Evolutionary conservation across 2,329 filamentous ascomycete genomes (phyloP), one percentile per base, ranked within the genome.

Genomic region (Elsinoe ampelina): DNA sequence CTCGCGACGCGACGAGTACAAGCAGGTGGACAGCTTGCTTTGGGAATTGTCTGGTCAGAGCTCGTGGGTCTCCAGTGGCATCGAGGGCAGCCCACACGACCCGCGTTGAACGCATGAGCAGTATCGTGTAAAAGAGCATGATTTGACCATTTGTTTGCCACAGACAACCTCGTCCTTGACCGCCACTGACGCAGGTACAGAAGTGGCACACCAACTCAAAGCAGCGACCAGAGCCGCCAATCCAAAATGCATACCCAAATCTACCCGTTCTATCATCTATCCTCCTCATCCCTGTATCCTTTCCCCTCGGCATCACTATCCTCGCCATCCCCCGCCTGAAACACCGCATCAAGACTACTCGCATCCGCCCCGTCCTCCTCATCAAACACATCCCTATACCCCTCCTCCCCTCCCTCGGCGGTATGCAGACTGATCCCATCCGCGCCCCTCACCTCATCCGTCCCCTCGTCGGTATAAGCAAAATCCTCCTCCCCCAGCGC

Each of bases 321-420:
- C 26, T 68, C 70, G 1, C 68, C 72, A 62, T 76, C 74, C 0
- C 73, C 74, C 34, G 69, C 68, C 47, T 68, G 70, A 58, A 77
- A 77, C 1, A 74, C 71, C 63, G 75, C 56, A 39, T 59, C 72
- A 36, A 72, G 65, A 13, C 70, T 69, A 30, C 70, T 67, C 1
- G 71, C 73, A 58, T 73, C 71, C 54, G 74, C 72, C 19, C 72
- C 73, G 39, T 70, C 68, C 50, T 70, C 70, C 22, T 68, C 69
- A 22, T 75, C 72, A 35, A 59, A 63, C 6, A 58, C 61, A 20
- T 63, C 65, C 12, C 59, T 60, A 35, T 59, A 59, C 5, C 54
- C 73, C 55, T 77, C 77, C 58, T 79, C 72, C 63, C 77, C 76
- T 63, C 77, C 77, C 17, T 73, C 76, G 30, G 79, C 76, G 56